Conservation (phyloP, 805 yeast genomes). For the Pichia phayaonensis region DNA sequence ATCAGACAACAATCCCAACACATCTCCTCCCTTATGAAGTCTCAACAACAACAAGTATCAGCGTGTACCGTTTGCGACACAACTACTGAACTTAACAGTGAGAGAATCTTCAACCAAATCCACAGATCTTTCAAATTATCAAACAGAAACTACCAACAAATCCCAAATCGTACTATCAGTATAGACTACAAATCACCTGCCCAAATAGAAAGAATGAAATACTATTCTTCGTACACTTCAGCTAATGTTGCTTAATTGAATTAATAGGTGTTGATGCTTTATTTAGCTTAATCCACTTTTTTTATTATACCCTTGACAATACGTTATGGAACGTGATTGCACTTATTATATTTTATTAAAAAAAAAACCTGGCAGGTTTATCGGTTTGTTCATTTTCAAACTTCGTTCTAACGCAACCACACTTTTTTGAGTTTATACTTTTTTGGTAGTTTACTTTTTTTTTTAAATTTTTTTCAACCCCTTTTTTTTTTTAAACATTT, state of each 20-base stretch:
- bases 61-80: neutral
- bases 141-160: neutral
- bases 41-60: neutral
- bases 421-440: no score
- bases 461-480: no score
- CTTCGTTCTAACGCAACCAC: no score
- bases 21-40: neutral
- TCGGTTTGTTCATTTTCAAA: neutral
- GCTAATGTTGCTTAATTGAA: neutral
- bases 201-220: conserved; percentile 7
- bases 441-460: no score
- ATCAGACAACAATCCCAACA: neutral
- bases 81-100: neutral
- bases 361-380: neutral
- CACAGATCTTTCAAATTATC: neutral
- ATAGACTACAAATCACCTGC: conserved; percentile 5
- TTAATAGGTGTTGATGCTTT: neutral
- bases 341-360: neutral
- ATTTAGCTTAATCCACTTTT: neutral
- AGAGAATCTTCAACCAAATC: neutral
- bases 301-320: neutral
- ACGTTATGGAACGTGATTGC: neutral
- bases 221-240: neutral
- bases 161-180: neutral
- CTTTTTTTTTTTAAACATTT: no score